Evolutionary conservation across 805 yeast genomes (phyloP), one percentile per base, ranked within the genome.

Genomic region (Hanseniaspora clermontiae): DNA sequence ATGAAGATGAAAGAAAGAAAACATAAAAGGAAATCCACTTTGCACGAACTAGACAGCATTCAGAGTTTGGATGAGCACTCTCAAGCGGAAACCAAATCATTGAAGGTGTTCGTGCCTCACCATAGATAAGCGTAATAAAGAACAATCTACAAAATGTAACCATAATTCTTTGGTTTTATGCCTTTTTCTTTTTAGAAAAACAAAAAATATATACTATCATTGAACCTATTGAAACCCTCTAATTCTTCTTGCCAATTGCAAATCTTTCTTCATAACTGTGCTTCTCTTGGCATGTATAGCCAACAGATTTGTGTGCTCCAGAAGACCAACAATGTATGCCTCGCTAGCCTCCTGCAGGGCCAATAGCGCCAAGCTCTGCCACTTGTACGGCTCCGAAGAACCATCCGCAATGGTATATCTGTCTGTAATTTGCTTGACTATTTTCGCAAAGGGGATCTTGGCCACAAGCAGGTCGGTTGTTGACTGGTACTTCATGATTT

Each of bases 331-430:
- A 59, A 85, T 66, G 60, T 80, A 85, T 1, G 91, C 90, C 65
- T 85, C 95, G 50, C 85, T 76, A 1, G 91, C 91, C 64, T 85
- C 95, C 64, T 85, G 95, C 37, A 85, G 69, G 4, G 91, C 91
- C 66, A 84, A 64, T 14, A 85, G 74, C 1, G 91, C 93, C 65
- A 83, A 79, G 27, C 84, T 78, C 62, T 85, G 91, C 95, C 95
- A 85, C 64, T 86, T 76, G 49, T 82, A 72, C 2, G 80, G 81
- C 52, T 79, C 77, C 71, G 40, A 14, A 1, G 45, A 39, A 1
- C 38, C 31, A 59, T 74, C 79, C 58, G 76, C 77, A 3, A 63
- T 60, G 2, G 71, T 68, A 48, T 70, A 74, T 50, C 71, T 69
- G 52, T 81, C 81, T 0, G 88, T 84, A 3, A 85, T 82, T 62